Evolutionary conservation across 2,329 filamentous ascomycete genomes (phyloP), one percentile per base, ranked within the genome.

Genomic region (Epichloe aotearoae): DNA sequence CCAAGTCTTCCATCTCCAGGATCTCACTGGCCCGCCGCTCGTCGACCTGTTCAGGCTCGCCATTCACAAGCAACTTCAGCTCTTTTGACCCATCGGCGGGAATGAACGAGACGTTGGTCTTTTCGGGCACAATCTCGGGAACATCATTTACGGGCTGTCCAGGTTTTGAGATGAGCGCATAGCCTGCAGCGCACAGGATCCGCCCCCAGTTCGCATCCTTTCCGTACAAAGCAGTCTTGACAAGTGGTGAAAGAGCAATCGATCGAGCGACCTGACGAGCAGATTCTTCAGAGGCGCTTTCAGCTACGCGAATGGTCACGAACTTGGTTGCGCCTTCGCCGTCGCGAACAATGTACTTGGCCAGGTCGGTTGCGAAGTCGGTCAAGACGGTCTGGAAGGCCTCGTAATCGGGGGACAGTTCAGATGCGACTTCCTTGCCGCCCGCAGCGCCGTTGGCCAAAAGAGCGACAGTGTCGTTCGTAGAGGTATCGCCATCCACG

Each of bases 201-300:
- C 93, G 88, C 36, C 93, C 93, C 93, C 93, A 98, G 73, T 98
- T 98, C 17, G 93, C 93, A 65, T 98, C 93, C 66, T 89, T 88
- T 57, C 93, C 93, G 68, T 98, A 98, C 40, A 98, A 75, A 0
- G 93, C 93, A 0, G 93, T 98, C 75, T 98, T 98, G 59, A 98
- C 93, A 12, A 98, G 80, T 8, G 93, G 88, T 0, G 89, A 95
- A 47, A 84, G 82, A 15, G 93, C 90, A 64, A 98, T 96, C 45
- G 87, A 84, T 55, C 84, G 86, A 11, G 90, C 93, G 54, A 96
- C 83, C 62, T 83, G 79, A 51, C 86, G 82, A 2, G 88, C 90
- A 45, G 82, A 84, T 46, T 75, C 72, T 62, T 87, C 82, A 45
- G 79, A 77, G 1, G 79, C 74, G 3, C 86, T 82, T 59, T 90